phyloP scores from a whole-genome alignment of 2,329 filamentous ascomycete species.

The Aureobasidium melanogenum region DNA sequence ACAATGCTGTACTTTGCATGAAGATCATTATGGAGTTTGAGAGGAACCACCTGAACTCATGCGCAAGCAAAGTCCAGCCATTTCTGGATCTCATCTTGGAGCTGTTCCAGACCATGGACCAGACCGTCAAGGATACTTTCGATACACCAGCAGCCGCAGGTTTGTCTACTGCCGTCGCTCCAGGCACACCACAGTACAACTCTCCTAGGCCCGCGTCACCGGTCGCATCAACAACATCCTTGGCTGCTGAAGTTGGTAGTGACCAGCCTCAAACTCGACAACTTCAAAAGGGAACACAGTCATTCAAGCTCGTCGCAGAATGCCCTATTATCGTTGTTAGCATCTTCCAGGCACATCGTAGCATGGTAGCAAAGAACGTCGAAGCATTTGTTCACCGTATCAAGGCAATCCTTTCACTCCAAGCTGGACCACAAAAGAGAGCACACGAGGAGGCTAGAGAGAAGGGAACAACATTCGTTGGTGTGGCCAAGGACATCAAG shows the following conservation, averaged over 20 bases:
- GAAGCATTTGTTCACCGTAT: slow-evolving; percentile 89
- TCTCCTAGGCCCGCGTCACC: slow-evolving; percentile 87
- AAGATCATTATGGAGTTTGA: slow-evolving; percentile 97
- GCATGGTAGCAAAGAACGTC: slow-evolving; percentile 72
- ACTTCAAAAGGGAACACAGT: slow-evolving; percentile 89
- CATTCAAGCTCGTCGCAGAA: slow-evolving; percentile 95
- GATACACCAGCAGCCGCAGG: slow-evolving; percentile 55
- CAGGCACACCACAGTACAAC: slow-evolving; percentile 64
- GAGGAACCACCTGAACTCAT: slow-evolving; percentile 73
- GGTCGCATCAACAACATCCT: slow-evolving; percentile 58
- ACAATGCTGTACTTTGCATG: slow-evolving; percentile 96
- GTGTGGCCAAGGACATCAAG: slow-evolving; percentile 86
- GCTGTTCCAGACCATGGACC: slow-evolving; percentile 90
- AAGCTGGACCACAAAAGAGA: slow-evolving; percentile 87
- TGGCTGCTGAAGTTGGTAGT: slow-evolving; percentile 59
- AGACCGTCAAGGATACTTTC: slow-evolving; percentile 89
- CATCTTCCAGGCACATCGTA: slow-evolving; percentile 87
- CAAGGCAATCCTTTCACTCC: slow-evolving; percentile 76
- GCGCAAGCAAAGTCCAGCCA: slow-evolving; percentile 72
- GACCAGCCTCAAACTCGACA: slow-evolving; percentile 77
- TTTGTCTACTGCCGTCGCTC: slow-evolving; percentile 47
- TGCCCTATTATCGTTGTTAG: slow-evolving; percentile 98
- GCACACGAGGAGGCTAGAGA: slow-evolving; percentile 78
- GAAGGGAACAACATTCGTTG: slow-evolving; percentile 76
- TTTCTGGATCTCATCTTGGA: slow-evolving; percentile 91